Conservation (phyloP, 2,329 filamentous ascomycete genomes). For the Cryphonectria carpinicola region DNA sequence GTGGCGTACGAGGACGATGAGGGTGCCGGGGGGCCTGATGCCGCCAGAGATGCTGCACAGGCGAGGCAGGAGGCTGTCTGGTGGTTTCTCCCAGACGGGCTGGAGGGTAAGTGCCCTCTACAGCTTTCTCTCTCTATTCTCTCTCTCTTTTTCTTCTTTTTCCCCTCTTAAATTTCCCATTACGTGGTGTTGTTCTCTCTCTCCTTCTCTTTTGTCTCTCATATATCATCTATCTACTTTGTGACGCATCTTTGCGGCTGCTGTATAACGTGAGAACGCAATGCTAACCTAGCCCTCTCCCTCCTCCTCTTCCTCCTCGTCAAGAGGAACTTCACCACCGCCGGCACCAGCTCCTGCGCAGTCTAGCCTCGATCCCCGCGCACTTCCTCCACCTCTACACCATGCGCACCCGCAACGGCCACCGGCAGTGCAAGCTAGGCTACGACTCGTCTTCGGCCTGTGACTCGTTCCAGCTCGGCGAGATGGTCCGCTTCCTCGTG, state of each 20-base stretch:
- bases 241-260: constrained; percentile 26
- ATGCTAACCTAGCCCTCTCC: not conserved
- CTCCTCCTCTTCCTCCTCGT: not conserved
- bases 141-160: not conserved
- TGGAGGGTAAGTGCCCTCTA: constrained; percentile 60
- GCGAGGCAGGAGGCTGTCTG: constrained; percentile 52
- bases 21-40: constrained; percentile 17
- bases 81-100: constrained; percentile 72
- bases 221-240: not conserved
- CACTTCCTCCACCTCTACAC: constrained; percentile 72
- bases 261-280: constrained; percentile 53
- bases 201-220: no score
- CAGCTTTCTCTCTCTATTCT: not conserved
- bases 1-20: constrained; percentile 40
- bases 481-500: constrained; percentile 73
- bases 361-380: constrained; percentile 68
- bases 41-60: constrained; percentile 2
- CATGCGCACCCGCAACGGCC: constrained; percentile 51
- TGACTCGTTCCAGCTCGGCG: constrained; percentile 78
- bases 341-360: constrained; percentile 68
- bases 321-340: constrained; percentile 56
- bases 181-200: not conserved
- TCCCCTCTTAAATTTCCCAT: not conserved
- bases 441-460: constrained; percentile 75
- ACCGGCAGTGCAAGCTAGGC: constrained; percentile 69